Evolutionary conservation across 345 rosid genomes (phyloP).

Genomic region (Eucalyptus virginea): DNA sequence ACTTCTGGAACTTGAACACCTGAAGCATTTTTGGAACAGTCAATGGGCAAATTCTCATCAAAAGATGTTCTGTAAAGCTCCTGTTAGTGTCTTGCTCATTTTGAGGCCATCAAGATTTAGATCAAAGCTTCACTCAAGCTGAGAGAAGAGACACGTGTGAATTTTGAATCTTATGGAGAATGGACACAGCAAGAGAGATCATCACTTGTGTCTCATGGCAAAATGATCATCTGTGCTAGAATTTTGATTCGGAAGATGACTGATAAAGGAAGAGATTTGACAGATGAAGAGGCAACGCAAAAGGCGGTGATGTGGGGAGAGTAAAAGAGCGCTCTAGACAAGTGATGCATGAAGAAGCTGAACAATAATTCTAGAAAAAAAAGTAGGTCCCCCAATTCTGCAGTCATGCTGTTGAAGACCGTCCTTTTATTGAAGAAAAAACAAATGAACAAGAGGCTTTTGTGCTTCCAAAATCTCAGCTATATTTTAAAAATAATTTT

Average conservation of each 20-base stretch:
- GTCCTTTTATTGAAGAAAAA: neutral
- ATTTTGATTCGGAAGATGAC: neutral
- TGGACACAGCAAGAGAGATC: neutral
- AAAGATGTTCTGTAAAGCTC: neutral
- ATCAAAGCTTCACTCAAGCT: neutral
- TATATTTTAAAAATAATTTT: neutral
- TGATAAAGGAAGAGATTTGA: neutral
- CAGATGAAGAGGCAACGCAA: neutral
- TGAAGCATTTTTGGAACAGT: neutral
- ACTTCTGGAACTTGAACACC: conserved; percentile 73
- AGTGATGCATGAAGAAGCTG: neutral
- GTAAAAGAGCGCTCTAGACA: neutral
- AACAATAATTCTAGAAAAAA: neutral
- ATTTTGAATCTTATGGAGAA: neutral
- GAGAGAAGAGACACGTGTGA: neutral
- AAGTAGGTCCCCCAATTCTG: neutral
- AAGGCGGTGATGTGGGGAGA: neutral
- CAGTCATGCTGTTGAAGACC: neutral
- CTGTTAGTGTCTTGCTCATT: neutral
- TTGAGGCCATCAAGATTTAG: neutral
- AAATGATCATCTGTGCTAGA: neutral
- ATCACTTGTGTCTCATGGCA: neutral
- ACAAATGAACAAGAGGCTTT: neutral
- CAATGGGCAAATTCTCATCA: neutral
- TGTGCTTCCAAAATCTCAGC: neutral